Evolutionary conservation across 2,329 filamentous ascomycete species (phyloP).

Genomic region (Neospermospora avenae): DNA sequence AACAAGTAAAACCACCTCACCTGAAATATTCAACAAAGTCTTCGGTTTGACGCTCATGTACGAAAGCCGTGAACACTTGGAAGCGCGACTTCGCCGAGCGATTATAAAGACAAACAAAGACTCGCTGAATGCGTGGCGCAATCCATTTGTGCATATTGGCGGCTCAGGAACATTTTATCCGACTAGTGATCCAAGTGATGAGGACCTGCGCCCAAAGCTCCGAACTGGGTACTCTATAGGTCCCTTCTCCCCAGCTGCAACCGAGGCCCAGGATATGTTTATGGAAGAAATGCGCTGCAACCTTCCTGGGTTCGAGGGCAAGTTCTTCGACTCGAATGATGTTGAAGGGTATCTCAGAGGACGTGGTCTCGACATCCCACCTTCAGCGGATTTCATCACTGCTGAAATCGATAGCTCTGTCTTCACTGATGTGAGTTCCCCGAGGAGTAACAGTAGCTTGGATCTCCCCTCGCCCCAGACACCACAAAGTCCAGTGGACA

Average conservation of each 20-base stretch:
- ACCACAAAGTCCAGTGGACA: slow-evolving; percentile 22
- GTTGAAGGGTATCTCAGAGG: slow-evolving; percentile 69
- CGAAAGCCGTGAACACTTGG: slow-evolving; percentile 48
- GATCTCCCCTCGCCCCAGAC: slow-evolving; percentile 22
- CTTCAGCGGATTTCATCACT: slow-evolving; percentile 56
- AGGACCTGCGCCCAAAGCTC: slow-evolving; percentile 28
- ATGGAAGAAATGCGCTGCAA: slow-evolving; percentile 49
- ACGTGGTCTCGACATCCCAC: slow-evolving; percentile 60
- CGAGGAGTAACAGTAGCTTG: slow-evolving; percentile 16
- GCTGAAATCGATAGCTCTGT: slow-evolving; percentile 47
- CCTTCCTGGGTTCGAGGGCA: slow-evolving; percentile 63
- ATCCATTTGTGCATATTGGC: slow-evolving; percentile 64
- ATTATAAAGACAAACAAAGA: slow-evolving; percentile 31
- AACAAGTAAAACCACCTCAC: slow-evolving; percentile 43
- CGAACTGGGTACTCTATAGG: slow-evolving; percentile 44
- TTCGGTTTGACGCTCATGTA: slow-evolving; percentile 70
- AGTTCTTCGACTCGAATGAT: slow-evolving; percentile 75
- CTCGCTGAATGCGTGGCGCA: slow-evolving; percentile 55
- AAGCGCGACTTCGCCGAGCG: slow-evolving; percentile 38
- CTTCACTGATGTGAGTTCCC: slow-evolving; percentile 17
- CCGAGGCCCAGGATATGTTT: slow-evolving; percentile 43
- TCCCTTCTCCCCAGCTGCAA: slow-evolving; percentile 44
- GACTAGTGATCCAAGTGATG: slow-evolving; percentile 24
- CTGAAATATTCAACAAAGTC: slow-evolving; percentile 48
- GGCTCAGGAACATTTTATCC: slow-evolving; percentile 65